Conservation (phyloP, 2,329 filamentous ascomycete species). For the Arthrobotrys conoides region DNA sequence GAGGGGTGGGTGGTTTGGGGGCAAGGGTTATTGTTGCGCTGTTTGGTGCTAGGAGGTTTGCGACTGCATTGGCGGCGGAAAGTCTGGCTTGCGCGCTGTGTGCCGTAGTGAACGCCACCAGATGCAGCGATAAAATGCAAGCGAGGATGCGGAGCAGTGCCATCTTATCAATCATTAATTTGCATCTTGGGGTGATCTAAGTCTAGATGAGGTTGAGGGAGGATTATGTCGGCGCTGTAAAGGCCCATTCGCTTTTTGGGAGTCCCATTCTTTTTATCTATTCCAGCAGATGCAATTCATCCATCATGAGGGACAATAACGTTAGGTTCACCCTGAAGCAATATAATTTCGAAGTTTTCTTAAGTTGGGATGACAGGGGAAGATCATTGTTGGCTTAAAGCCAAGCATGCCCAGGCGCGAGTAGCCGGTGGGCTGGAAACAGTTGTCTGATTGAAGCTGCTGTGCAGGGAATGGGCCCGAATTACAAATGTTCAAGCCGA, state of each 20-base stretch:
- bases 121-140: slow-evolving; percentile 16
- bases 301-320: slow-evolving; percentile 11
- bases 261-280: slow-evolving; percentile 16
- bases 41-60: slow-evolving; percentile 22
- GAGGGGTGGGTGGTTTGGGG: slow-evolving; percentile 29
- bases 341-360: background rate
- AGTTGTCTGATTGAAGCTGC: too few relatives aligned
- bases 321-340: slow-evolving; percentile 24
- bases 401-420: slow-evolving; percentile 16
- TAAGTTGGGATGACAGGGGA: background rate
- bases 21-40: slow-evolving; percentile 5
- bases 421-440: background rate
- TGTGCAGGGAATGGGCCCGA: slow-evolving; percentile 2
- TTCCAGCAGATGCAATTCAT: background rate
- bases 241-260: background rate
- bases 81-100: slow-evolving; percentile 7
- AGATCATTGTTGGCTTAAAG: background rate
- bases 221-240: background rate
- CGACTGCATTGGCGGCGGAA: slow-evolving; percentile 10
- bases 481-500: slow-evolving; percentile 14
- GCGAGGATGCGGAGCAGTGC: slow-evolving; percentile 12
- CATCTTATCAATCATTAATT: slow-evolving; percentile 8
- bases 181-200: too few relatives aligned
- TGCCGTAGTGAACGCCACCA: slow-evolving; percentile 20
- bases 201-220: background rate